Evolutionary conservation across 2,329 filamentous ascomycete genomes (phyloP), one percentile per base, ranked within the genome.

Genomic region (Xylariaceae sp.): DNA sequence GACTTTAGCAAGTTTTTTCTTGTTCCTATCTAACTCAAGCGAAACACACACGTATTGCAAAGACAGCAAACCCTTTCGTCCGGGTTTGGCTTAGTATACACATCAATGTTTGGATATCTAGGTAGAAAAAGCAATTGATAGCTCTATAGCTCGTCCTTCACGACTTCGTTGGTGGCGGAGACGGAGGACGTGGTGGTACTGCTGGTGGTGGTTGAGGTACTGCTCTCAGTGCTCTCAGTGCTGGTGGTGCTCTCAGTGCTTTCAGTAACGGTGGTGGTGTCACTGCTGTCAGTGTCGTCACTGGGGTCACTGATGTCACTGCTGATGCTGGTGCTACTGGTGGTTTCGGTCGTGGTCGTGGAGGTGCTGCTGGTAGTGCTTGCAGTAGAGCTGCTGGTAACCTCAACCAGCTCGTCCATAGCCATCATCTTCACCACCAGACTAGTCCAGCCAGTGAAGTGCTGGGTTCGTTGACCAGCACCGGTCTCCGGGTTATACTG

Each of bases 391-490:
- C 74, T 73, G 35, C 64, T 68, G 15, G 68, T 67, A 49, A 67
- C 67, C 30, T 64, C 67, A 42, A 58, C 64, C 18, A 90, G 70
- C 67, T 95, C 88, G 5, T 91, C 89, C 90, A 99, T 93, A 51
- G 86, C 85, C 92, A 97, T 96, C 66, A 99, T 90, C 80, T 96
- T 97, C 51, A 97, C 92, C 52, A 97, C 90, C 75, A 97, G 78
- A 73, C 91, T 96, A n/a, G 94, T 99, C 94, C 94, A 99, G 54
- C 94, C 94, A 0, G 94, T 97, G 73, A 99, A 99, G 75, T 97
- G 93, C 79, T 97, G 92, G 4, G 92, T 97, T 48, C 94, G 83
- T 79, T 97, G 93, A n/a, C 94, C 94, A 56, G 84, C 83, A 51
- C 94, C 94, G 2, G 90, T 96, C 68, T 96, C 91, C 0, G 92